Evolutionary conservation across 768 basidiomycete genomes (phyloP).

Genomic region (Lactifluus hygrophoroides): DNA sequence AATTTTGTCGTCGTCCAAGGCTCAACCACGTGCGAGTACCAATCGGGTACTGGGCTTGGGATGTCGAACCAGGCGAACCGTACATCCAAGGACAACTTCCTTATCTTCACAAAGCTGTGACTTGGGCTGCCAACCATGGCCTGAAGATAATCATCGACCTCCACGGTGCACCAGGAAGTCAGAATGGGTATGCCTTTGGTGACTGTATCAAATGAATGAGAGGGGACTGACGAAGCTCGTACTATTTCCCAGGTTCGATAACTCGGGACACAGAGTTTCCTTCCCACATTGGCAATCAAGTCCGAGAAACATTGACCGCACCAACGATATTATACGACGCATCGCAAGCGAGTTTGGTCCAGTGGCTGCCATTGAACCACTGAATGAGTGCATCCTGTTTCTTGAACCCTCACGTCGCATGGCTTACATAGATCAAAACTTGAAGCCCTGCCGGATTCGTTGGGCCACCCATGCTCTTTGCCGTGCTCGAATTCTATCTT

Average conservation of each 20-base stretch:
- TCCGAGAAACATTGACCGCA: slow-evolving; percentile 56
- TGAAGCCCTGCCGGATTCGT: slow-evolving; percentile 63
- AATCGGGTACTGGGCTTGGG: slow-evolving; percentile 88
- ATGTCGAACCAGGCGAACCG: slow-evolving; percentile 72
- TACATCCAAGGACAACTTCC: slow-evolving; percentile 71
- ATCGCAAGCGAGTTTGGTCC: slow-evolving; percentile 55
- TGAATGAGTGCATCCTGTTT: slow-evolving; percentile 58
- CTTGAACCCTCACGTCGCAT: background rate
- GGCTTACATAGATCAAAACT: slow-evolving; percentile 8
- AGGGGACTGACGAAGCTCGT: background rate
- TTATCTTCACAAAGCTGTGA: slow-evolving; percentile 57
- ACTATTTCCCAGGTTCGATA: slow-evolving; percentile 51
- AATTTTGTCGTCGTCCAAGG: slow-evolving; percentile 29
- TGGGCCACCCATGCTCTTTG: slow-evolving; percentile 41
- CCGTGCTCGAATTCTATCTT: slow-evolving; percentile 51
- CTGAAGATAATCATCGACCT: slow-evolving; percentile 76
- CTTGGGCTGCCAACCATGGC: slow-evolving; percentile 60
- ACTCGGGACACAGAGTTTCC: slow-evolving; percentile 59
- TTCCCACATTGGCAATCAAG: slow-evolving; percentile 66
- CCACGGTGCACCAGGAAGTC: slow-evolving; percentile 69
- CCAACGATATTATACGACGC: slow-evolving; percentile 52
- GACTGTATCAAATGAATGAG: background rate
- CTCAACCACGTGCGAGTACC: slow-evolving; percentile 78
- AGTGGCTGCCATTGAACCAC: slow-evolving; percentile 59
- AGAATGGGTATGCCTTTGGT: slow-evolving; percentile 53